phyloP scores from a whole-genome alignment of 2,329 filamentous ascomycete species.

The Talaromyces sp. region DNA sequence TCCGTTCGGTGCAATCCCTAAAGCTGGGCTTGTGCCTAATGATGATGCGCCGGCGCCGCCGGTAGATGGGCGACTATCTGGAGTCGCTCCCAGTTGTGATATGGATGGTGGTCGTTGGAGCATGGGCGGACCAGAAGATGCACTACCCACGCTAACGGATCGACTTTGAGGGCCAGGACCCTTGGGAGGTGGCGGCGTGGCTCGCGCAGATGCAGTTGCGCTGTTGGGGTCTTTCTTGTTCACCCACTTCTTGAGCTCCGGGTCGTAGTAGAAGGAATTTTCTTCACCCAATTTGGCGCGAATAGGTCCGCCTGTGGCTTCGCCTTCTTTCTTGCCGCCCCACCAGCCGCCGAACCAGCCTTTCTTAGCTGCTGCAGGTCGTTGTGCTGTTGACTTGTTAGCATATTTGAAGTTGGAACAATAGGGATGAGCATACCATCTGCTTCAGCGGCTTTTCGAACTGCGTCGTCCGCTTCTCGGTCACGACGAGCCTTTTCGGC shows the following conservation, averaged over 20 bases:
- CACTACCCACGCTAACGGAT: slow-evolving; percentile 53
- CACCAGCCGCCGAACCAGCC: slow-evolving; percentile 89
- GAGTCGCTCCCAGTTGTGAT: slow-evolving; percentile 15
- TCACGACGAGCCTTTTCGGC: slow-evolving; percentile 68
- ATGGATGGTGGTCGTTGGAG: slow-evolving; percentile 18
- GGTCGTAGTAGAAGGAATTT: slow-evolving; percentile 89
- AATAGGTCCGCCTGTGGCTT: slow-evolving; percentile 61
- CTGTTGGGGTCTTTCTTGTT: slow-evolving; percentile 81
- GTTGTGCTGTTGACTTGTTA: slow-evolving; percentile 44
- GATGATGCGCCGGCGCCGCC: slow-evolving; percentile 28
- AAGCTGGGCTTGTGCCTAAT: slow-evolving; percentile 31
- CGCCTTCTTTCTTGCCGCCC: slow-evolving; percentile 62
- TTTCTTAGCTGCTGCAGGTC: slow-evolving; percentile 38
- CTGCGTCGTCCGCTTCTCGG: slow-evolving; percentile 77
- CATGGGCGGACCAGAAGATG: slow-evolving; percentile 43
- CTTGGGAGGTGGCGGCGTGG: slow-evolving; percentile 76
- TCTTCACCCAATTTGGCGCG: slow-evolving; percentile 91
- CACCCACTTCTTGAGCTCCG: slow-evolving; percentile 95
- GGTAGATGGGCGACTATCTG: slow-evolving; percentile 32
- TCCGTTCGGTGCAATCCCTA: slow-evolving; percentile 18
- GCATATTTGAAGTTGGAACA: slow-evolving; percentile 26
- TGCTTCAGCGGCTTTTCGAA: slow-evolving; percentile 74
- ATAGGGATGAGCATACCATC: slow-evolving; percentile 47
- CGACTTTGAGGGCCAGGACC: slow-evolving; percentile 50
- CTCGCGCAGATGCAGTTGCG: slow-evolving; percentile 55